Base-by-base conservation (phyloP, 129 eudicot genomes). In the Centrapalus pauciflorus region DNA sequence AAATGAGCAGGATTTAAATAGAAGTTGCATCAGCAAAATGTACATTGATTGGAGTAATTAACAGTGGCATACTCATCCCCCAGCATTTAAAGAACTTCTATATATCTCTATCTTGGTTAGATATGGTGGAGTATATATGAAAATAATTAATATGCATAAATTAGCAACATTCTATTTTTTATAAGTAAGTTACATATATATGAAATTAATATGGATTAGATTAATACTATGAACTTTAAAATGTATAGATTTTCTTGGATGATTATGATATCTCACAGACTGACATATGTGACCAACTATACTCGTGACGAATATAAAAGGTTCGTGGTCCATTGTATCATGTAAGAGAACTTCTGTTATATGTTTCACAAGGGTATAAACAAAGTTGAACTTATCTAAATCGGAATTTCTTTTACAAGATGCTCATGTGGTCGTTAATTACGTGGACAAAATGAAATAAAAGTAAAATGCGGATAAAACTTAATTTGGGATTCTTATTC, bases 311-410 rank as follows among this genome's bases (percentile, higher is more conserved):
- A 52, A 67, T 66, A 66, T 34, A 34, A 67, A 20, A 38, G 30
- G 51, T 67, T 38, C 20, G n/a, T 33, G 62, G 73, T 52, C 62
- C 52, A 3, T 66, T 48, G 51, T 67, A 24, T 32, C 23, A 21
- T 12, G 24, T 13, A 25, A 34, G 54, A 46, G n/a, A 55, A 69
- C 74, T 37, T 55, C 38, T 55, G 40, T 8, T 55, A 55, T 57
- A 55, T 55, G 27, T 58, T 43, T 25, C 55, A 69, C 65, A 55
- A 55, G 65, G 55, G 74, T 55, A 27, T 69, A 69, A 67, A 54
- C 55, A 69, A 69, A 69, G 66, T 38, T 69, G 74, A 43, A 38
- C 65, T 69, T 69, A 69, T 69, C 74, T 55, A 68, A 33, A 33
- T 65, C 19, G 43, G 19, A 12, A 46, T 46, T 46, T 11, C 52